Conservation (phyloP, 345 rosid genomes). For the Nasturtium officinale region DNA sequence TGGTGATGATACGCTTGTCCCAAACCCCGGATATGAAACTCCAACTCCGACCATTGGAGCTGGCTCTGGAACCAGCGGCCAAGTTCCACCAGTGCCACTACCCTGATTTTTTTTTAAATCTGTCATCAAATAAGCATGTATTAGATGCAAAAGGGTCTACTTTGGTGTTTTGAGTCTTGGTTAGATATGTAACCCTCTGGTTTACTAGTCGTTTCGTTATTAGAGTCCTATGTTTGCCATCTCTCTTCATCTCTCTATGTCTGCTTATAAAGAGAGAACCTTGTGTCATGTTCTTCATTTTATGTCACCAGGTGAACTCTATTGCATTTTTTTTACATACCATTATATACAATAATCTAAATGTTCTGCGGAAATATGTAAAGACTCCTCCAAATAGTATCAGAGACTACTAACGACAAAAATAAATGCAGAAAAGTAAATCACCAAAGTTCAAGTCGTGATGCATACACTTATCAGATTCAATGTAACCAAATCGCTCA, state of each 20-base stretch:
- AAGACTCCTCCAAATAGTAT: slow-evolving; percentile 9
- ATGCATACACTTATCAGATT: slow-evolving; percentile 9
- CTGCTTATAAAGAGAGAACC: slow-evolving; percentile 19
- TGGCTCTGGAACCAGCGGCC: slow-evolving; percentile 34
- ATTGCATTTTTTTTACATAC: slow-evolving; percentile 13
- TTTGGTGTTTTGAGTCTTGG: slow-evolving; percentile 19
- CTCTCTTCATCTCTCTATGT: slow-evolving; percentile 24
- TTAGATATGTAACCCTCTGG: slow-evolving; percentile 9
- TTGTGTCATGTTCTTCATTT: slow-evolving; percentile 28
- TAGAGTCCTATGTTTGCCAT: slow-evolving; percentile 32
- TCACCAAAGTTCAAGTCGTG: background rate
- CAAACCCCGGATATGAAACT: slow-evolving; percentile 67
- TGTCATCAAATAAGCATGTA: slow-evolving; percentile 37
- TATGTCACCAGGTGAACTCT: slow-evolving; percentile 16
- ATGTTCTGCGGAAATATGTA: background rate
- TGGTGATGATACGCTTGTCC: slow-evolving; percentile 62
- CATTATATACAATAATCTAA: background rate
- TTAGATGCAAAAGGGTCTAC: slow-evolving; percentile 35
- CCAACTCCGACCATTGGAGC: slow-evolving; percentile 52
- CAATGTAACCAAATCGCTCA: slow-evolving; percentile 5
- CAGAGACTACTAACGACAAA: slow-evolving; percentile 7
- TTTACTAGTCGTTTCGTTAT: slow-evolving; percentile 21
- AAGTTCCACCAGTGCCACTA: slow-evolving; percentile 44
- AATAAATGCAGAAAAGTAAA: slow-evolving; percentile 11
- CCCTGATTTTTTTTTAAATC: slow-evolving; percentile 42